Percentiles rank a stretch among this genome's conserved stretches.
phyloP scores from a whole-genome alignment of 2,329 filamentous ascomycete genomes.

The Aspergillus aculeatinus region DNA sequence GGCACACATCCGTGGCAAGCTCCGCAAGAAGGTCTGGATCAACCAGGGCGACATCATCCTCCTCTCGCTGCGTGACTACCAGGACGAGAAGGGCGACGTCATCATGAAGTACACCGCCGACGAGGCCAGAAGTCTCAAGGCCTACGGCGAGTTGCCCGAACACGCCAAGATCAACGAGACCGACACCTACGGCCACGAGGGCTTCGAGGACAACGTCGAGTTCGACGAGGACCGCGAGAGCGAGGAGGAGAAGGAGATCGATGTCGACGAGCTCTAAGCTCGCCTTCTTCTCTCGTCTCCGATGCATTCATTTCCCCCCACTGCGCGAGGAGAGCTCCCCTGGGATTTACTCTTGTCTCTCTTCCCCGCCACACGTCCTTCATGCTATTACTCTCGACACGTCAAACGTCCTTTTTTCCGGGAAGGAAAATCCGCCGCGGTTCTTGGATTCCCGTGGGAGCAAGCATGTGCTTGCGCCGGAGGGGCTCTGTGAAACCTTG shows the following conservation, averaged over 20 bases:
- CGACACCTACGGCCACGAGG: constrained; percentile 83
- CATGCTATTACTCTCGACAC: constrained; percentile 24
- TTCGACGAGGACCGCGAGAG: constrained; percentile 88
- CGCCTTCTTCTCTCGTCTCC: constrained; percentile 17
- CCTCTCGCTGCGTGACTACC: constrained; percentile 84
- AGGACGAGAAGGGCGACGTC: constrained; percentile 90
- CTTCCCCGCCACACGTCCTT: constrained; percentile 15
- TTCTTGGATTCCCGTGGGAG: constrained; percentile 4
- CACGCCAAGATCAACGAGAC: constrained; percentile 99
- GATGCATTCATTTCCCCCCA: constrained; percentile 32
- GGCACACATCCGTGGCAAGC: constrained; percentile 88
- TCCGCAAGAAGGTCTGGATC: constrained; percentile 99
- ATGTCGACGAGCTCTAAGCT: constrained; percentile 89
- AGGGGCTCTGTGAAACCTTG: constrained; percentile 1
- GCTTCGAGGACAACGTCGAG: constrained; percentile 96
- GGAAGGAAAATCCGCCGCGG: constrained; percentile 3
- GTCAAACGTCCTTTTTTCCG: constrained; percentile 8
- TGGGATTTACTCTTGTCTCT: constrained; percentile 10
- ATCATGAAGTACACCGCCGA: constrained; percentile 96
- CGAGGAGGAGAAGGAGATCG: constrained; percentile 74
- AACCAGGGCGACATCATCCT: constrained; percentile 96
- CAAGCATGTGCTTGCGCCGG: constrained; percentile 1
- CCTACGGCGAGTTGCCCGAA: constrained; percentile 95
- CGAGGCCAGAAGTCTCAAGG: constrained; percentile 91
- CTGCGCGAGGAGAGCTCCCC: constrained; percentile 27